Evolutionary conservation across 2,329 filamentous ascomycete genomes (phyloP), one percentile per base, ranked within the genome.

Genomic region (Diaporthe australafricana): DNA sequence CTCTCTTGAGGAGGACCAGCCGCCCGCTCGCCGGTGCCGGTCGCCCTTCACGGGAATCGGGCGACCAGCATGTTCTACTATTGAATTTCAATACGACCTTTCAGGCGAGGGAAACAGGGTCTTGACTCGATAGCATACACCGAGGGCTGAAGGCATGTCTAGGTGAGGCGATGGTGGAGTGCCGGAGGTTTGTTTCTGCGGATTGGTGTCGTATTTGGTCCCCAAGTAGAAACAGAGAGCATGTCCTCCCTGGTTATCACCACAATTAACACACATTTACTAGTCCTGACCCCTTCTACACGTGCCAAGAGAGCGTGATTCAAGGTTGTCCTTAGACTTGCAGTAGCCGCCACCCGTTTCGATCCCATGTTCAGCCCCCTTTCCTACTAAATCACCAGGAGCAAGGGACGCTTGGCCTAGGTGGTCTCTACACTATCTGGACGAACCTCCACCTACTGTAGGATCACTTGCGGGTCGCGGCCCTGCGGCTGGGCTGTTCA

Each of bases 41-140:
- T 22, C n/a, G 8, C 22, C 55, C 20, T 48, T 47, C 17, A 48
- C 45, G 42, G 57, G 17, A 30, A 48, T 17, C 25, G 25, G 38
- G 25, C 20, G 27, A 35, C 27, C 32, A 11, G 11, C 40, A n/a
- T 48, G 30, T 17, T 47, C 2, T n/a, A 35, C 42, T 35, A 63
- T 17, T 27, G 11, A 1, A 25, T 32, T 16, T 25, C 42, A 40
- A 48, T 48, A 17, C 32, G 57, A 47, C 40, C 57, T 20, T 63
- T 63, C 27, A n/a, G 40, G 57, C 27, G 16, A 48, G 42, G 20
- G 57, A 40, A 35, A 25, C 27, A 35, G 47, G 42, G 40, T 27
- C 40, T 40, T 63, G 57, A 63, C 57, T 63, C 57, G 57, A 63
- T 48, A 63, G 27, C 27, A 62, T 22, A 17, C 40, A 17, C 42